phyloP scores from a whole-genome alignment of 192 early-diverging fungal species.

The Coemansia sp. region DNA sequence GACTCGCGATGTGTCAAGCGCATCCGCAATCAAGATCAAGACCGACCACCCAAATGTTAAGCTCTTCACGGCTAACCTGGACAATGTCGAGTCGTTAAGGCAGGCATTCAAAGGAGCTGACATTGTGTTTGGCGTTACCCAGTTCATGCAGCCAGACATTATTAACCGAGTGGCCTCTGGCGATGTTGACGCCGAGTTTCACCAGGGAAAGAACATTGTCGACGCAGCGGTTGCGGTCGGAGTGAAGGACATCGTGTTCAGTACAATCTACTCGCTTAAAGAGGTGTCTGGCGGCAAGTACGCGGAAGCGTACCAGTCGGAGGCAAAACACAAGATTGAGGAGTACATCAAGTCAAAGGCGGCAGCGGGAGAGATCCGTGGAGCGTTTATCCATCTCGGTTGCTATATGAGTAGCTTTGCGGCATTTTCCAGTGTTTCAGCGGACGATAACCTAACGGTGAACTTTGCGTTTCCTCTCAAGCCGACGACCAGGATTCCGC shows the following conservation, averaged over 20 bases:
- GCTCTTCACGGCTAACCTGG: constrained; percentile 21
- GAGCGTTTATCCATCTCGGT: constrained; percentile 20
- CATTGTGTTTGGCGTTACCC: constrained; percentile 34
- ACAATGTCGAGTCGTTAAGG: constrained; percentile 16
- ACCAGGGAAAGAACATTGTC: constrained; percentile 34
- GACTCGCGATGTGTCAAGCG: constrained; percentile 14
- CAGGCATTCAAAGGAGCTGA: constrained; percentile 21
- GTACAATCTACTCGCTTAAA: constrained; percentile 35
- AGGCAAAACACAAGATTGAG: constrained; percentile 30
- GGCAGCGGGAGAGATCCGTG: constrained; percentile 15
- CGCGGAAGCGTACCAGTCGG: constrained; percentile 18
- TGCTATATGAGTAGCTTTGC: constrained; percentile 37
- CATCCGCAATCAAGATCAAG: constrained; percentile 1
- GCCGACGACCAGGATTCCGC: constrained; percentile 22
- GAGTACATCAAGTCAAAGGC: constrained; percentile 26
- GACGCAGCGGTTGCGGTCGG: constrained; percentile 29
- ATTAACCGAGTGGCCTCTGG: constrained; percentile 8
- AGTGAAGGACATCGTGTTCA: constrained; percentile 18
- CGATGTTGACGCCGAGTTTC: constrained; percentile 26
- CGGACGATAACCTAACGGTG: constrained; percentile 22
- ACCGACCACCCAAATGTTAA: constrained; percentile 23
- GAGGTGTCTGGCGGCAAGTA: constrained; percentile 28
- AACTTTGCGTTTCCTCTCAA: constrained; percentile 23
- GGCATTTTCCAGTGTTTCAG: constrained; percentile 22
- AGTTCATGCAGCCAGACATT: constrained; percentile 16